These are phyloP conservation scores for Conticribra guillardii DNA, from an alignment of 108 stramenopile species.

Conservation along the genomic window DNA sequence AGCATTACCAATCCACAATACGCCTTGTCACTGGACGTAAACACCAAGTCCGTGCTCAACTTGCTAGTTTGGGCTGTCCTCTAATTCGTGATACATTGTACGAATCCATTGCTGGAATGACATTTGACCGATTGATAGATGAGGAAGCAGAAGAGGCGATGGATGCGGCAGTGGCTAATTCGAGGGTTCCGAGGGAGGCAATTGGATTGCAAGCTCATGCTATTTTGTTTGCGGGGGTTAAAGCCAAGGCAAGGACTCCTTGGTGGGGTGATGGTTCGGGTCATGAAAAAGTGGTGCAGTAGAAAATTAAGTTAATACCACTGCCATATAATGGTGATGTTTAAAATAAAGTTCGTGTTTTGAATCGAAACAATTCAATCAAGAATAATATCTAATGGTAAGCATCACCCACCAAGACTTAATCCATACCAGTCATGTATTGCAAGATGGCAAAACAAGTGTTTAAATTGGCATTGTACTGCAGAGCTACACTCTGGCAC, in stretches of 20 bases:
- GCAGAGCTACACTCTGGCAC: too few relatives aligned
- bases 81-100: constrained; percentile 88
- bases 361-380: too few relatives aligned
- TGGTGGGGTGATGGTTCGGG: constrained; percentile 90
- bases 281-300: too few relatives aligned
- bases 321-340: too few relatives aligned
- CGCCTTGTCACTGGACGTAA: constrained; percentile 88
- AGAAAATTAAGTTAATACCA: too few relatives aligned
- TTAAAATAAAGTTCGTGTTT: too few relatives aligned
- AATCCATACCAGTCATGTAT: too few relatives aligned
- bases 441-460: too few relatives aligned
- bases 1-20: constrained; percentile 84
- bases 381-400: too few relatives aligned
- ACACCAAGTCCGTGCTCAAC: constrained; percentile 89
- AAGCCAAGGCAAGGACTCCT: constrained; percentile 76
- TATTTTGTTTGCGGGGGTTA: constrained; percentile 84
- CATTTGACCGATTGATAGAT: constrained; percentile 66
- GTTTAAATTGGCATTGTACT: too few relatives aligned
- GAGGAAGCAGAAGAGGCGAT: constrained; percentile 61
- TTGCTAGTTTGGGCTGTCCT: constrained; percentile 82
- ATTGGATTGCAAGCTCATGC: constrained; percentile 91
- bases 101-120: constrained; percentile 76
- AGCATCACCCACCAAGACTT: too few relatives aligned
- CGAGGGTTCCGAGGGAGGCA: constrained; percentile 68
- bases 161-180: constrained; percentile 67